Conservation (phyloP, 2,329 filamentous ascomycete genomes). For the Onygenales sp. region DNA sequence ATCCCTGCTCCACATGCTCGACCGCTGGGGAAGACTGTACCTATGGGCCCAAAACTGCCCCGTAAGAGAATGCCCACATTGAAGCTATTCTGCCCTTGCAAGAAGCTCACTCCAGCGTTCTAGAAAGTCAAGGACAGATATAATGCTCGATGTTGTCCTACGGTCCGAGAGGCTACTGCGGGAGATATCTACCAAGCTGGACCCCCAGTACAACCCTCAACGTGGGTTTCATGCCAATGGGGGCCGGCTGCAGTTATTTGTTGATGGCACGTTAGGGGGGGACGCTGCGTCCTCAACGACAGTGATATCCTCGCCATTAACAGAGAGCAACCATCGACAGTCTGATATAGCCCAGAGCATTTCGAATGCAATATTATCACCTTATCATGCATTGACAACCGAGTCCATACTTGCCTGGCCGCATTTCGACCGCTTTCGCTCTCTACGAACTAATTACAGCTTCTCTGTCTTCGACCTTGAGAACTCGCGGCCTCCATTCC, state of each 20-base stretch:
- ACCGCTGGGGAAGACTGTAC: slow-evolving; percentile 17
- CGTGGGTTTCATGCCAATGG: slow-evolving; percentile 29
- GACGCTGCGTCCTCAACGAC: background rate
- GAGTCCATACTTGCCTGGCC: slow-evolving; percentile 44
- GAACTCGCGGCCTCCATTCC: slow-evolving; percentile 31
- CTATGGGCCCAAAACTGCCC: slow-evolving; percentile 20
- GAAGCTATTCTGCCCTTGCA: slow-evolving; percentile 17
- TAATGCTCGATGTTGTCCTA: slow-evolving; percentile 43
- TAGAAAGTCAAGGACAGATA: slow-evolving; percentile 42
- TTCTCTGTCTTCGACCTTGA: slow-evolving; percentile 42
- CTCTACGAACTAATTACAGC: slow-evolving; percentile 33
- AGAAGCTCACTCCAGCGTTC: background rate
- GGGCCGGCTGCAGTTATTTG: background rate
- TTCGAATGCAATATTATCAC: slow-evolving; percentile 42
- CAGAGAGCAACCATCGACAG: slow-evolving; percentile 14
- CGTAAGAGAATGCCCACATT: slow-evolving; percentile 11
- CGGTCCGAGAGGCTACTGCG: slow-evolving; percentile 40
- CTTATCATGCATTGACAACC: slow-evolving; percentile 43
- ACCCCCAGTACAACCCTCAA: no score
- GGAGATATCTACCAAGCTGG: slow-evolving; percentile 15
- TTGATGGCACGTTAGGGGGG: background rate
- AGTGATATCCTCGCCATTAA: slow-evolving; percentile 9
- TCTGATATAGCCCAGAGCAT: slow-evolving; percentile 15
- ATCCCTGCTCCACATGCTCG: slow-evolving; percentile 29
- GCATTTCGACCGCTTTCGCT: slow-evolving; percentile 38